phyloP scores from a whole-genome alignment of 2,329 filamentous ascomycete genomes.

The Malbranchea cinnamomea region DNA sequence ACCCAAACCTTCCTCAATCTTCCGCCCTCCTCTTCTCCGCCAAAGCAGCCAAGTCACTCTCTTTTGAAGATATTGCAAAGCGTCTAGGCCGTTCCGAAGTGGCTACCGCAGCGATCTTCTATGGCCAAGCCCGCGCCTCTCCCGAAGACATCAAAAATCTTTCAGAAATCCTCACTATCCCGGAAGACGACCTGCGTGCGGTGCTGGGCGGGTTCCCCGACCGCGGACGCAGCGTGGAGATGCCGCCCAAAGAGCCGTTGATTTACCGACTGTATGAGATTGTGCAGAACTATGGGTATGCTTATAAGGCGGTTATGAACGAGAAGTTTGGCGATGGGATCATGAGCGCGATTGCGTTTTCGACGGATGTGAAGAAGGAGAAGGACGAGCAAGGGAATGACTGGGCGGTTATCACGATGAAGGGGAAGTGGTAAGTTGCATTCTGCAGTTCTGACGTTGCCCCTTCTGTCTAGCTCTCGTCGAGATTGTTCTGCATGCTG shows the following conservation, averaged over 20 bases:
- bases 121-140: conserved; percentile 66
- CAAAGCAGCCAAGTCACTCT: conserved; percentile 60
- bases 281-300: conserved; percentile 92
- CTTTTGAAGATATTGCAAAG: conserved; percentile 63
- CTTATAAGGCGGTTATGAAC: conserved; percentile 87
- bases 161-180: conserved; percentile 48
- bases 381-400: conserved; percentile 63
- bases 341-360: conserved; percentile 90
- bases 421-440: conserved; percentile 60
- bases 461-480: background rate
- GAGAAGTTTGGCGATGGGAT: conserved; percentile 93
- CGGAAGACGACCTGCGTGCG: conserved; percentile 39
- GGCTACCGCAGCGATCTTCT: conserved; percentile 76
- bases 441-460: background rate
- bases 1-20: conserved; percentile 53
- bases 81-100: conserved; percentile 67
- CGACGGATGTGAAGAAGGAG: conserved; percentile 87
- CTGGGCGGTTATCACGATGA: conserved; percentile 73
- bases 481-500: background rate
- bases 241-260: conserved; percentile 71
- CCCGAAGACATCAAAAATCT: conserved; percentile 55
- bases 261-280: conserved; percentile 90
- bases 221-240: conserved; percentile 61
- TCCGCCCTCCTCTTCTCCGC: conserved; percentile 63
- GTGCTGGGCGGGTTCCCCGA: conserved; percentile 65